phyloP scores from a whole-genome alignment of 225 moss, liverwort and hornwort genomes.

The Neckera pumila region DNA sequence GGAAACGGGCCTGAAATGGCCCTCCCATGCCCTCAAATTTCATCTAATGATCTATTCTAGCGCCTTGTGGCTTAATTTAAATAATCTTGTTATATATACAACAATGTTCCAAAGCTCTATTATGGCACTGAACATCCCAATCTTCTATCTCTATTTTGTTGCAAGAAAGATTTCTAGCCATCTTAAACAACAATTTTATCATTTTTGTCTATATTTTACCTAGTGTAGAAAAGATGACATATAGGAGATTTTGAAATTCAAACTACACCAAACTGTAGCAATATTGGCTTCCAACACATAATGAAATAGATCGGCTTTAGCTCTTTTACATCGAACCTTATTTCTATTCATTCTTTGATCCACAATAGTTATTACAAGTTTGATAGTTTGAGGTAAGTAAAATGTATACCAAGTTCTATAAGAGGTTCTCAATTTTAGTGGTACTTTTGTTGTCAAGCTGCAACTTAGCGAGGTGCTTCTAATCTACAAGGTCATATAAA shows the following conservation, averaged over 20 bases:
- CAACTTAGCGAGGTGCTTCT: conserved; percentile 27
- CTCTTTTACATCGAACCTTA: background rate
- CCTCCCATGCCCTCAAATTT: no score
- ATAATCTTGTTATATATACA: conserved; percentile 35
- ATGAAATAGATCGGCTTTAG: no score
- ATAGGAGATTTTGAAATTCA: background rate
- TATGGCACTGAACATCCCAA: conserved; percentile 48
- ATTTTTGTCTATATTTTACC: background rate
- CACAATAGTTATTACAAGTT: background rate
- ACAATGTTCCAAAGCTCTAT: conserved; percentile 45
- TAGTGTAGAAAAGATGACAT: background rate
- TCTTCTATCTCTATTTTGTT: conserved; percentile 40
- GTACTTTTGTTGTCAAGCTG: conserved; percentile 58
- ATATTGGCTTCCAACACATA: background rate
- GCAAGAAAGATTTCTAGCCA: conserved; percentile 61
- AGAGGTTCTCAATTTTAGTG: conserved; percentile 39
- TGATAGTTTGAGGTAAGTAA: background rate
- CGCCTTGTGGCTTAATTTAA: conserved; percentile 32
- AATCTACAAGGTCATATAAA: conserved; percentile 41
- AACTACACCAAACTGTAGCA: background rate
- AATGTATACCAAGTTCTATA: conserved; percentile 26
- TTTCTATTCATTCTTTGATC: background rate
- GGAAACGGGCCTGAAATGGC: no score
- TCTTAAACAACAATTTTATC: background rate
- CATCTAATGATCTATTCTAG: conserved; percentile 48